Evolutionary conservation across 306 rosid species (phyloP).

Genomic region (cucumber (Cucumis sativus)): Cucumber_9930_V3 NC_026660.2:15530501-15531000

Average conservation of each 20-base stretch:
- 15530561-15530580: too few species aligned
- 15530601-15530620: too few species aligned
- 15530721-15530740: too few species aligned
- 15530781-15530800: neutral
- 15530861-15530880: neutral
- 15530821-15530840: neutral
- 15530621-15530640: too few species aligned
- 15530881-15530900: neutral
- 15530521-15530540: too few species aligned
- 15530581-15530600: too few species aligned
- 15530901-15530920: neutral
- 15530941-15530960: neutral
- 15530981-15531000: constrained; percentile 4
- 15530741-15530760: neutral
- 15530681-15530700: too few species aligned
- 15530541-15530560: too few species aligned
- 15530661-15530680: too few species aligned
- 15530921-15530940: neutral
- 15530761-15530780: neutral
- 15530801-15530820: neutral
- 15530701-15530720: too few species aligned
- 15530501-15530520: too few species aligned
- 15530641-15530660: too few species aligned
- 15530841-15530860: neutral
- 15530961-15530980: neutral